Evolutionary conservation across 2,329 filamentous ascomycete species (phyloP).

Genomic region (Scedosporium aurantiacum): DNA sequence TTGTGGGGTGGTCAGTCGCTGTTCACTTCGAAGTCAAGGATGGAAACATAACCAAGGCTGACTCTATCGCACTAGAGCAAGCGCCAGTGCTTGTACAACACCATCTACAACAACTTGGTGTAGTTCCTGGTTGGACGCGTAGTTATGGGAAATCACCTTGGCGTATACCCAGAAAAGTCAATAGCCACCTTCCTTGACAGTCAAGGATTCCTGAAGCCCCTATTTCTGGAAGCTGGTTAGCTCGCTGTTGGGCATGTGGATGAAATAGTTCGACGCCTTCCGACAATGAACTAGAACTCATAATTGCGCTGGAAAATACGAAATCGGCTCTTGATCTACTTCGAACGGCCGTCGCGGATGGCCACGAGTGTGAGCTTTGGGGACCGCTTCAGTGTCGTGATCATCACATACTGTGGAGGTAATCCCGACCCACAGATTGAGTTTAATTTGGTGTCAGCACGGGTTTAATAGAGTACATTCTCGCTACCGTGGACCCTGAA

Average conservation of each 20-base stretch:
- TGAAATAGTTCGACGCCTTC: slow-evolving; percentile 23
- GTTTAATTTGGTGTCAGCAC: too few species aligned
- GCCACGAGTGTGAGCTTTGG: slow-evolving; percentile 9
- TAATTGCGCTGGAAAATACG: slow-evolving; percentile 14
- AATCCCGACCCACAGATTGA: too few species aligned
- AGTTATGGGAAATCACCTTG: slow-evolving; percentile 12
- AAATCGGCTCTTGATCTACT: slow-evolving; percentile 15
- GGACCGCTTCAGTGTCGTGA: too few species aligned
- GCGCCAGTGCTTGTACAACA: slow-evolving; percentile 27
- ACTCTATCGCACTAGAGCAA: slow-evolving; percentile 21
- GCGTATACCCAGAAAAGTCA: slow-evolving; percentile 10
- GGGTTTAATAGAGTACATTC: too few species aligned
- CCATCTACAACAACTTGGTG: slow-evolving; percentile 19
- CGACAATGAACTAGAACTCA: slow-evolving; percentile 14
- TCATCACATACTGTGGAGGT: too few species aligned
- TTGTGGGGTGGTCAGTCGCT: slow-evolving; percentile 19
- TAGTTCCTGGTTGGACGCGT: slow-evolving; percentile 11
- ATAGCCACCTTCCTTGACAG: slow-evolving; percentile 16
- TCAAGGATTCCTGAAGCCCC: slow-evolving; percentile 18
- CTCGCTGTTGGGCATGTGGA: slow-evolving; percentile 21
- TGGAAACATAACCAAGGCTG: slow-evolving; percentile 10
- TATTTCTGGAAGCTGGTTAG: slow-evolving; percentile 21
- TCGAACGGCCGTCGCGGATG: slow-evolving; percentile 11
- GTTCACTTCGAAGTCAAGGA: slow-evolving; percentile 19
- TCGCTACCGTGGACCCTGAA: too few species aligned